Evolutionary conservation across 2,329 filamentous ascomycete genomes (phyloP).

Genomic region (Colletotrichum liaoningense): DNA sequence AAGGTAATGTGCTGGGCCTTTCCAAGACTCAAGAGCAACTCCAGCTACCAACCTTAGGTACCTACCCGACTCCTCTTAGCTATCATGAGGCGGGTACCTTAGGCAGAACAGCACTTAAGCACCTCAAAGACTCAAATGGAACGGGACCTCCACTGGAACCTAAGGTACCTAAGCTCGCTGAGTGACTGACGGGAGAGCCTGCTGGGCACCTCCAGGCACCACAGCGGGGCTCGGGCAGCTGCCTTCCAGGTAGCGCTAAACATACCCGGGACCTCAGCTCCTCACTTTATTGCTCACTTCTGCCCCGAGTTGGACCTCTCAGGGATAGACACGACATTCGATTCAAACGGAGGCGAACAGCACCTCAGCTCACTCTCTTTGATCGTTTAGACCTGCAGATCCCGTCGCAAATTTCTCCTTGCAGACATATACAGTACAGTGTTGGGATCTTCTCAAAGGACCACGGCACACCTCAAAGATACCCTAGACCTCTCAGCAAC

Average conservation of each 20-base stretch:
- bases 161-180: not conserved
- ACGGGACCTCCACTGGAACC: not conserved
- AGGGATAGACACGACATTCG: slow-evolving; percentile 31
- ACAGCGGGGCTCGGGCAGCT: slow-evolving; percentile 26
- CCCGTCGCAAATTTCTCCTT: not conserved
- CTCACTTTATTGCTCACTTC: slow-evolving; percentile 4
- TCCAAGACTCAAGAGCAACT: slow-evolving; percentile 20
- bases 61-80: not conserved
- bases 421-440: not conserved
- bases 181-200: not conserved
- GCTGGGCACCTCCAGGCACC: slow-evolving; percentile 19
- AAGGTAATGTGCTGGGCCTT: slow-evolving; percentile 18
- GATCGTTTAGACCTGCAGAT: not conserved
- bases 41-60: too few relatives aligned
- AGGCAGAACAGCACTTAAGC: slow-evolving; percentile 1
- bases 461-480: not conserved
- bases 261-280: not conserved
- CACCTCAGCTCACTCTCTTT: slow-evolving; percentile 17
- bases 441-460: not conserved
- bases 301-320: slow-evolving; percentile 31
- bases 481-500: not conserved
- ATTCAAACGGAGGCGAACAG: not conserved
- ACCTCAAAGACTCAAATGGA: not conserved
- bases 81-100: not conserved
- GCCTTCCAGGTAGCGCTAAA: slow-evolving; percentile 18